Percentiles rank a stretch among this genome's conserved stretches.
These are phyloP conservation scores for Chytriomyces sp. DNA, from an alignment of 192 early-diverging fungal species.

Conservation along the genomic window DNA sequence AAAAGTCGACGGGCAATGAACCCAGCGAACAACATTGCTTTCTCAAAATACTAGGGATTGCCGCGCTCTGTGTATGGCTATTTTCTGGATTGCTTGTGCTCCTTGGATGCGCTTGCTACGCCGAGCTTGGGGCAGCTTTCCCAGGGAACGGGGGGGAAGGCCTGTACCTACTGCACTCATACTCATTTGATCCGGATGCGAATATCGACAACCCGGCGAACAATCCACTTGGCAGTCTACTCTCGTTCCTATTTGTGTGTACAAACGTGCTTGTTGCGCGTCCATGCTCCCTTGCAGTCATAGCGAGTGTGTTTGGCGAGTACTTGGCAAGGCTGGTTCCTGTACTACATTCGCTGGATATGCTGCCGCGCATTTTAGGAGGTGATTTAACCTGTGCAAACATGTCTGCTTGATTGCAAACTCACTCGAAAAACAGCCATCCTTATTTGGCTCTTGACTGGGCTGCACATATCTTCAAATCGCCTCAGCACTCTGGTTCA, in stretches of 20 bases:
- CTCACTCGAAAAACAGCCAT: constrained; percentile 37
- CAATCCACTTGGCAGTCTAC: constrained; percentile 58
- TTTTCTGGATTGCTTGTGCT: constrained; percentile 61
- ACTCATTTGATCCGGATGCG: constrained; percentile 11
- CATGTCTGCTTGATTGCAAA: constrained; percentile 33
- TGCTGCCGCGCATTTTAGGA: constrained; percentile 8
- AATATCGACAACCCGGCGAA: not conserved
- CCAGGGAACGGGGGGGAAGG: constrained; percentile 87
- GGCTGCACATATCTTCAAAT: constrained; percentile 47
- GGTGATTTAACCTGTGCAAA: not conserved
- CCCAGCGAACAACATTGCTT: not conserved
- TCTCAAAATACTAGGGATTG: constrained; percentile 5
- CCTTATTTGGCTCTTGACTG: constrained; percentile 50
- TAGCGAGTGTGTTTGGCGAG: constrained; percentile 76
- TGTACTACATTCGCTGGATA: not conserved
- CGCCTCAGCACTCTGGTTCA: constrained; percentile 46
- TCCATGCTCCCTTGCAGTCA: constrained; percentile 74
- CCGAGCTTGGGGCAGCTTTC: constrained; percentile 87
- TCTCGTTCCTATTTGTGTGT: constrained; percentile 78
- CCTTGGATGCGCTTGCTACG: constrained; percentile 84
- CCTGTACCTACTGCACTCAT: constrained; percentile 81
- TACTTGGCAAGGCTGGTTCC: constrained; percentile 70
- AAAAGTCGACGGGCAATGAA: not conserved
- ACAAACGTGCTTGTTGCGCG: constrained; percentile 69
- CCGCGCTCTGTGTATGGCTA: constrained; percentile 47